phyloP scores from a whole-genome alignment of 2,329 filamentous ascomycete genomes.

The Penicillium sp. region DNA sequence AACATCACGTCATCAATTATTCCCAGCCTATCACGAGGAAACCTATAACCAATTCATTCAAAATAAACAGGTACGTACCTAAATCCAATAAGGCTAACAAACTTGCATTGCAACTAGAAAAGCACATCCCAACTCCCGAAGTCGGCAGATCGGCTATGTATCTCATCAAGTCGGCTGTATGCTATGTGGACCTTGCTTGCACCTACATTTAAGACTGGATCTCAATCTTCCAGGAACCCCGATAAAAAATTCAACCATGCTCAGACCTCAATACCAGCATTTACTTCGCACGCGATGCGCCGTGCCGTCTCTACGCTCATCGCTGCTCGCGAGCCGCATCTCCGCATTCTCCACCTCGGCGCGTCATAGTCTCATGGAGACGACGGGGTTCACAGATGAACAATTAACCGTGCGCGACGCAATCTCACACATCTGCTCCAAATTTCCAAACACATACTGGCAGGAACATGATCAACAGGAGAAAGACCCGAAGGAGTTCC shows the following conservation, averaged over 20 bases:
- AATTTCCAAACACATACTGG: slow-evolving; percentile 70
- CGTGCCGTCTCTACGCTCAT: slow-evolving; percentile 1
- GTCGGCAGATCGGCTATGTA: slow-evolving; percentile 15
- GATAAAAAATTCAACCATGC: slow-evolving; percentile 8
- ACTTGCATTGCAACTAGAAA: too few species aligned
- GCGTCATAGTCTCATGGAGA: slow-evolving; percentile 57
- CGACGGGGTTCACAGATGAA: slow-evolving; percentile 63
- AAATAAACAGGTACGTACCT: too few species aligned
- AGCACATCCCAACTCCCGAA: not conserved
- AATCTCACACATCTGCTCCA: slow-evolving; percentile 60
- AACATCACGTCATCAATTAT: too few species aligned
- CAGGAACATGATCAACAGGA: slow-evolving; percentile 64
- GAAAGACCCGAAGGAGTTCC: slow-evolving; percentile 67
- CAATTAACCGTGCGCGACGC: slow-evolving; percentile 68
- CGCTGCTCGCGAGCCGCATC: not conserved
- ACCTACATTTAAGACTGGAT: not conserved
- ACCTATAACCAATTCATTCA: too few species aligned
- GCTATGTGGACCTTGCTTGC: too few species aligned
- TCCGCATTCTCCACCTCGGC: slow-evolving; percentile 31
- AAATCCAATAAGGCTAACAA: too few species aligned
- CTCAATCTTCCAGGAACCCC: not conserved
- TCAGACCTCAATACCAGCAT: slow-evolving; percentile 9
- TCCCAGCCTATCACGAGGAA: too few species aligned
- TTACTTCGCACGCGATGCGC: slow-evolving; percentile 9
- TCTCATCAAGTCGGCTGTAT: slow-evolving; percentile 19